Evolutionary conservation across 2,329 filamentous ascomycete species (phyloP), one percentile per base, ranked within the genome.

Genomic region (Macroventuria anomochaeta): DNA sequence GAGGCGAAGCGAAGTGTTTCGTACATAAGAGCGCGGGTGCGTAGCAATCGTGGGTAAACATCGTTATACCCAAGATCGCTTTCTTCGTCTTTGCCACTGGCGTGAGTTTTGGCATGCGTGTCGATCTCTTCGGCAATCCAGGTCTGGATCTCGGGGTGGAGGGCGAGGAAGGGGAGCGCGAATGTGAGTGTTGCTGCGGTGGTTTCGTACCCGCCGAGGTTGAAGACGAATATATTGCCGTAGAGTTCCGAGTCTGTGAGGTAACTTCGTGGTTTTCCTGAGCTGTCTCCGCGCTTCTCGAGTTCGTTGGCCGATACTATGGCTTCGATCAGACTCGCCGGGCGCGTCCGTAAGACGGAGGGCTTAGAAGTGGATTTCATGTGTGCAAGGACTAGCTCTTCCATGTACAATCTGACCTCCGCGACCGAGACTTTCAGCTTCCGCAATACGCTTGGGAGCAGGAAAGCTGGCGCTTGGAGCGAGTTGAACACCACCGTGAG

Each of bases 181-280:
- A 76, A 80, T 0, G 74, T 73, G 5, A 83, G 59, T 0, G 76
- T 75, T 18, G 79, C 74, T 1, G 80, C 77, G 0, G 79, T 80
- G 0, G 81, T 82, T 54, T 84, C 80, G 50, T 81, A 79, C 1
- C 81, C 81, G 0, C 81, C 81, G 40, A 83, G 71, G 31, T 77
- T 80, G 58, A 81, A 75, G 2, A 78, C 69, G 47, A 80, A 81
- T 39, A 81, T 63, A 36, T 82, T 82, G 18, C 80, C 78, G 33
- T 78, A 78, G 5, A 83, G 77, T 53, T 83, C 80, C 33, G 68
- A 68, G 6, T 61, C 42, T 15, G 54, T 33, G 55, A 44, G 57
- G 57, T 59, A 36, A 29, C 17, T 28, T 36, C 32, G 11, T 13
- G 39, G 7, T 31, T 53, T 18, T 12, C 15, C 29, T 26, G 31